phyloP scores from a whole-genome alignment of 768 basidiomycete species.

The Tricholoma matsutake region DNA sequence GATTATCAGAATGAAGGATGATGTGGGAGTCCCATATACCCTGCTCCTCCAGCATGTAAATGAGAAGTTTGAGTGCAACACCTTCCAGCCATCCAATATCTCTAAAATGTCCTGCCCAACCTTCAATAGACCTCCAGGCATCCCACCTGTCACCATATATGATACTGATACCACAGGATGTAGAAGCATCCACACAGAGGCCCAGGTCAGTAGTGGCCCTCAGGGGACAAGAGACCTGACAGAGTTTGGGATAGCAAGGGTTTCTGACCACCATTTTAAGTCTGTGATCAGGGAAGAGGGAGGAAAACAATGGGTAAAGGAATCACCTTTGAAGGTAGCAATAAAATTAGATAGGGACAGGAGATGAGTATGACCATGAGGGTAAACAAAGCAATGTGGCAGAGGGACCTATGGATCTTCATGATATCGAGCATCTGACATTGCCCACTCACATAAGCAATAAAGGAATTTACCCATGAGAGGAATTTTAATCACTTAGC shows the following conservation, averaged over 20 bases:
- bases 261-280: slow-evolving; percentile 28
- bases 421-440: slow-evolving; percentile 19
- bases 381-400: slow-evolving; percentile 30
- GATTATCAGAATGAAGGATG: slow-evolving; percentile 32
- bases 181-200: not conserved
- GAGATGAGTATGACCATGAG: slow-evolving; percentile 15
- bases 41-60: slow-evolving; percentile 10
- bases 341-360: slow-evolving; percentile 25
- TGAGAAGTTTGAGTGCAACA: slow-evolving; percentile 22
- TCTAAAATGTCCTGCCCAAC: slow-evolving; percentile 13
- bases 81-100: too few species aligned
- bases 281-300: too few species aligned
- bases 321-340: slow-evolving; percentile 15
- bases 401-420: slow-evolving; percentile 29
- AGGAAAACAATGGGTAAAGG: too few species aligned
- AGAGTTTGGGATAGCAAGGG: not conserved
- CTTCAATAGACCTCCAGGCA: slow-evolving; percentile 10
- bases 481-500: slow-evolving; percentile 28
- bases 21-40: slow-evolving; percentile 14
- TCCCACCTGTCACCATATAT: slow-evolving; percentile 16
- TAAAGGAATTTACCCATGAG: slow-evolving; percentile 13
- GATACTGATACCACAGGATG: not conserved
- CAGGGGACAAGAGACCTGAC: not conserved
- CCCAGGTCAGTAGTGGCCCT: not conserved
- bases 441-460: not conserved